A percentile compares a stretch with the other conserved stretches of the same genome.
These are phyloP conservation scores for Digitaria exilis DNA, from an alignment of 202 grass and related monocot genomes.

Conservation along the genomic window DNA sequence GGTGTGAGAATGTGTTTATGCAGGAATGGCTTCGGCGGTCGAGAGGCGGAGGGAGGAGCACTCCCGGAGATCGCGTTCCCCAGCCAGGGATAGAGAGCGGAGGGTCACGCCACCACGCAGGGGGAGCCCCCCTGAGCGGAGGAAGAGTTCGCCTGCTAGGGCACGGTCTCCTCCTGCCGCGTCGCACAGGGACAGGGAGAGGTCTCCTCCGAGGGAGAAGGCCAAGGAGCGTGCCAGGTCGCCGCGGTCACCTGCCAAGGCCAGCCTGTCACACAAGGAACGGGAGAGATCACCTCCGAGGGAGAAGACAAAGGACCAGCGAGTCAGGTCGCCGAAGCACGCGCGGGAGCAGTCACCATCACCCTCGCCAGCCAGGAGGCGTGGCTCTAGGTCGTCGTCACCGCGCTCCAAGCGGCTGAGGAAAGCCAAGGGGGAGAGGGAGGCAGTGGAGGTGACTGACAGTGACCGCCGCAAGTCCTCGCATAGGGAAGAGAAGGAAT, in stretches of 20 bases:
- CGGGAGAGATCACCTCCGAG: constrained; percentile 38
- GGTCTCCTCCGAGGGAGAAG: constrained; percentile 40
- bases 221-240: constrained; percentile 41
- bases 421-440: constrained; percentile 39
- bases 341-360: constrained; percentile 1
- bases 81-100: constrained; percentile 28
- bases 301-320: constrained; percentile 47
- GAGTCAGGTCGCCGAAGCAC: constrained; percentile 42
- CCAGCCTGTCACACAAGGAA: constrained; percentile 25
- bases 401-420: constrained; percentile 48
- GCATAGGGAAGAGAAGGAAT: constrained; percentile 43
- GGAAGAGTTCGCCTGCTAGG: constrained; percentile 55
- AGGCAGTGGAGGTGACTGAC: constrained; percentile 5
- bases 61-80: constrained; percentile 46
- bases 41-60: constrained; percentile 37
- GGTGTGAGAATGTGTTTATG: background rate
- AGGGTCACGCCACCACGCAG: constrained; percentile 36
- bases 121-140: constrained; percentile 45
- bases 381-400: constrained; percentile 32
- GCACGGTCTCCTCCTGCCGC: background rate
- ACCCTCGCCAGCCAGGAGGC: background rate
- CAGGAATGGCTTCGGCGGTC: constrained; percentile 63
- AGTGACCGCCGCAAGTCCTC: constrained; percentile 22
- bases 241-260: constrained; percentile 33
- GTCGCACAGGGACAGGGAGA: constrained; percentile 37